These are phyloP conservation scores for Rickenella mellea DNA, from an alignment of 768 basidiomycete species.

Conservation along the genomic window DNA sequence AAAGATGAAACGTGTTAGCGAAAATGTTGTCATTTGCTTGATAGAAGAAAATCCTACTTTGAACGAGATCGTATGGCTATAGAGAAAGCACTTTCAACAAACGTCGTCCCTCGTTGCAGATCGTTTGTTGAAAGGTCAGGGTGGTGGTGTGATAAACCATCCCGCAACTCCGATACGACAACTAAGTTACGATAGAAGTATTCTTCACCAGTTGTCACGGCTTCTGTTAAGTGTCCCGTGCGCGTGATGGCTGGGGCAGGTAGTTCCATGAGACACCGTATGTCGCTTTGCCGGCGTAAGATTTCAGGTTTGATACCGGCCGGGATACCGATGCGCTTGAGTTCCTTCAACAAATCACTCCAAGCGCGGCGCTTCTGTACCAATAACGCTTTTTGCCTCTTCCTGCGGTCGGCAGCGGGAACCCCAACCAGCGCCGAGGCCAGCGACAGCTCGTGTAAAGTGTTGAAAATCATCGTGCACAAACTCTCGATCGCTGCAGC, in stretches of 20 bases:
- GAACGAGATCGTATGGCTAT: slow-evolving; percentile 54
- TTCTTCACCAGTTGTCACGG: slow-evolving; percentile 31
- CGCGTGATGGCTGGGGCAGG: slow-evolving; percentile 24
- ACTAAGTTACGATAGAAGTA: slow-evolving; percentile 60
- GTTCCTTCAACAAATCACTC: slow-evolving; percentile 83
- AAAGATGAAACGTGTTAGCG: no score
- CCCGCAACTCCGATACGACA: slow-evolving; percentile 57
- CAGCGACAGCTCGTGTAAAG: slow-evolving; percentile 46
- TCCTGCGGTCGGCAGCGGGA: slow-evolving; percentile 42
- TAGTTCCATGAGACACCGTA: slow-evolving; percentile 61
- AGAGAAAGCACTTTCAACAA: slow-evolving; percentile 71
- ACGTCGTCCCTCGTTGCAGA: slow-evolving; percentile 65
- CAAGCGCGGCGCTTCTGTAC: slow-evolving; percentile 84
- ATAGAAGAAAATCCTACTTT: slow-evolving; percentile 36
- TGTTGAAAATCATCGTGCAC: slow-evolving; percentile 53
- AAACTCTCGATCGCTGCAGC: slow-evolving; percentile 42
- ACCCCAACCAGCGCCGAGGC: slow-evolving; percentile 31
- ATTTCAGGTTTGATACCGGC: slow-evolving; percentile 62
- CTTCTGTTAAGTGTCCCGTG: neutral
- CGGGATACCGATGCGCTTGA: slow-evolving; percentile 72
- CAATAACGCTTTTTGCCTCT: slow-evolving; percentile 62
- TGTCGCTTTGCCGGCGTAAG: slow-evolving; percentile 43
- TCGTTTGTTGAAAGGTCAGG: slow-evolving; percentile 81
- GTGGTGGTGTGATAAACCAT: slow-evolving; percentile 60
- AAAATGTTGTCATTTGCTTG: no score